Evolutionary conservation across 345 rosid genomes (phyloP).

Genomic region (Clarkia xantiana): DNA sequence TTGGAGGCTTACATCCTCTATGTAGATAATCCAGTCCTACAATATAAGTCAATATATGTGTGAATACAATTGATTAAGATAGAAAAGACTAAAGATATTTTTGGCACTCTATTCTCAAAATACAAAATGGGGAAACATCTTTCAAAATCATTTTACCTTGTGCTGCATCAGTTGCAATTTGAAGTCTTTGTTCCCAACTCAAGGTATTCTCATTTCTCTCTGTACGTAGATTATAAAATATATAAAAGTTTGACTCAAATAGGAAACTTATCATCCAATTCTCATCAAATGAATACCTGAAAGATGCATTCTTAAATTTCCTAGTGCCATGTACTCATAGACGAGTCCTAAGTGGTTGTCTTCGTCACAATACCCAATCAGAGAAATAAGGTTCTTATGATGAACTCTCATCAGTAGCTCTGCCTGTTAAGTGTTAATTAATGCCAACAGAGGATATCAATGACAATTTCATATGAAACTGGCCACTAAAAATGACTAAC

Average conservation of each 20-base stretch:
- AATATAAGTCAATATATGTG: no score
- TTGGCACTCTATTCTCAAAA: no score
- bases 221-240: not conserved
- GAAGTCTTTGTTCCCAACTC: constrained; percentile 1
- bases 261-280: not conserved
- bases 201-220: constrained; percentile 1
- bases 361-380: constrained; percentile 1
- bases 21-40: constrained; percentile 2
- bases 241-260: not conserved
- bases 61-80: no score
- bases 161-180: constrained; percentile 2
- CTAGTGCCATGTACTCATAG: constrained; percentile 5
- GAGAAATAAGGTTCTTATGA: constrained; percentile 4
- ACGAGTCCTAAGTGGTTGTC: not conserved
- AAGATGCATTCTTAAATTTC: constrained; percentile 1
- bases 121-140: no score
- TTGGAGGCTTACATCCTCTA: constrained; percentile 1
- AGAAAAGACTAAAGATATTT: no score
- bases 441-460: not conserved
- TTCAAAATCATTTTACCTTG: no score
- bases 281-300: not conserved
- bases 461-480: not conserved
- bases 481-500: no score
- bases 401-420: constrained; percentile 6
- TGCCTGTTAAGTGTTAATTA: no score